These are phyloP conservation scores for Filobasidium uniguttulatum DNA, from an alignment of 1,284 basidiomycete genomes.

Conservation along the genomic window DNA sequence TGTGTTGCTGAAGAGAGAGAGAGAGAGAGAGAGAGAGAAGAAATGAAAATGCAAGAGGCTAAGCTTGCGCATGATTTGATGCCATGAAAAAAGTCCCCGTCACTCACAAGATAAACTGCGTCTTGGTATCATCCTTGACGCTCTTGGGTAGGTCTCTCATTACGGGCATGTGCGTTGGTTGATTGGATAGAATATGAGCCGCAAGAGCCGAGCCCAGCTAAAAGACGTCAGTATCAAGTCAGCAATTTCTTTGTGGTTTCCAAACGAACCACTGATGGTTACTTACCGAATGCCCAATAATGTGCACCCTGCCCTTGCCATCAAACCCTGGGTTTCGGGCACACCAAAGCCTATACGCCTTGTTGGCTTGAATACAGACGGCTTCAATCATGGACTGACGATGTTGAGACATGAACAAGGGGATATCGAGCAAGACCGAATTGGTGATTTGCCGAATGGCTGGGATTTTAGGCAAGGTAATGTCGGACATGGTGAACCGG, in stretches of 20 bases:
- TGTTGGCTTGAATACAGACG: conserved; percentile 36
- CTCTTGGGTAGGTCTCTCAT: conserved; percentile 34
- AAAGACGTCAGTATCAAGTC: conserved; percentile 2
- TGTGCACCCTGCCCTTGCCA: conserved; percentile 37
- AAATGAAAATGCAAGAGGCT: conserved; percentile 6
- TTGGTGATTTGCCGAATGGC: conserved; percentile 42
- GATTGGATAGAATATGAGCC: conserved; percentile 43
- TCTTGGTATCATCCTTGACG: conserved; percentile 23
- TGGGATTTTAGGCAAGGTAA: conserved; percentile 42
- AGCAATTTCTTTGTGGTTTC: not conserved
- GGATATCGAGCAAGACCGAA: conserved; percentile 41
- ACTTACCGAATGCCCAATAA: conserved; percentile 36
- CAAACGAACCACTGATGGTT: not conserved
- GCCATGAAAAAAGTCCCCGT: no score
- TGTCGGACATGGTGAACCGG: conserved; percentile 40
- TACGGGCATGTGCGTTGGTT: conserved; percentile 41
- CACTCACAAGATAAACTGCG: conserved; percentile 37
- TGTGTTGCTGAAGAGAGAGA: conserved; percentile 26
- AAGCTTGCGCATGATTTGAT: no score
- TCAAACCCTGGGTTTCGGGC: conserved; percentile 43
- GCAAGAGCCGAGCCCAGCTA: conserved; percentile 43
- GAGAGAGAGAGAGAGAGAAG: conserved; percentile 17
- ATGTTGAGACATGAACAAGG: conserved; percentile 41
- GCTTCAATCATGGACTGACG: conserved; percentile 43
- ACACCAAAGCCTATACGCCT: conserved; percentile 44